These are phyloP conservation scores for Fusarium humuli DNA, from an alignment of 2,329 filamentous ascomycete species.

Conservation along the genomic window DNA sequence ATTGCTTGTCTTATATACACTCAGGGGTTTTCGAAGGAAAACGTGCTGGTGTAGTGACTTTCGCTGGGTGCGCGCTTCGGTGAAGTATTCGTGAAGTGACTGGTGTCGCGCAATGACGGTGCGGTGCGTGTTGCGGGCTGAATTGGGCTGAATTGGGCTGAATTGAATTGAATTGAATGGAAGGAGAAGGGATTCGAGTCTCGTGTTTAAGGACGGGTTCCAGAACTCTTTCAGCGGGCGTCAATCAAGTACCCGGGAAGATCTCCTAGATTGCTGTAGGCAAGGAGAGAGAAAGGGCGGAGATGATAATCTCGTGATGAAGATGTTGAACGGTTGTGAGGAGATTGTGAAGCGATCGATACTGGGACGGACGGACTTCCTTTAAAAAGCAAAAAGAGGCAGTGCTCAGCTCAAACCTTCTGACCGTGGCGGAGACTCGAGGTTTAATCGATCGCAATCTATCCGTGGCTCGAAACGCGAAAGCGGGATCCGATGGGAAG, in stretches of 20 bases:
- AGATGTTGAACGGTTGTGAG: slow-evolving; percentile 49
- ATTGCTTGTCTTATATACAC: slow-evolving; percentile 78
- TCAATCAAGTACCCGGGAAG: slow-evolving; percentile 43
- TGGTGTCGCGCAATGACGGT: slow-evolving; percentile 52
- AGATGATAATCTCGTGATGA: slow-evolving; percentile 49
- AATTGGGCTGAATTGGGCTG: not conserved
- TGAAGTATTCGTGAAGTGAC: slow-evolving; percentile 56
- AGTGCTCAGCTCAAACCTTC: slow-evolving; percentile 55
- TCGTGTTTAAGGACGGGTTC: slow-evolving; percentile 48
- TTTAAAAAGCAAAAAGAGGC: slow-evolving; percentile 54
- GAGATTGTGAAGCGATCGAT: slow-evolving; percentile 54
- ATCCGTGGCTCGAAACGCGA: slow-evolving; percentile 29
- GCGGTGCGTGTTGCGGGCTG: slow-evolving; percentile 50
- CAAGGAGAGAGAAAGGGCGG: slow-evolving; percentile 50
- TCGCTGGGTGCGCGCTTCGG: slow-evolving; percentile 57
- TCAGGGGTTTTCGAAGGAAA: slow-evolving; percentile 86
- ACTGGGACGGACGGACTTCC: slow-evolving; percentile 51
- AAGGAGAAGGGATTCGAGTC: slow-evolving; percentile 48
- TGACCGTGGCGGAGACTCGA: slow-evolving; percentile 42
- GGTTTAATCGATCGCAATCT: slow-evolving; percentile 43
- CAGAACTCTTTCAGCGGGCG: slow-evolving; percentile 50
- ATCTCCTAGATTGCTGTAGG: slow-evolving; percentile 46
- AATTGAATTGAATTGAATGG: slow-evolving; percentile 23
- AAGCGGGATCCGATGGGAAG: slow-evolving; percentile 12
- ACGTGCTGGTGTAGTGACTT: slow-evolving; percentile 84